A percentile compares a stretch with the other conserved stretches of the same genome.
phyloP scores from a whole-genome alignment of 202 grass and related monocot species.

The Panicum hallii region DNA sequence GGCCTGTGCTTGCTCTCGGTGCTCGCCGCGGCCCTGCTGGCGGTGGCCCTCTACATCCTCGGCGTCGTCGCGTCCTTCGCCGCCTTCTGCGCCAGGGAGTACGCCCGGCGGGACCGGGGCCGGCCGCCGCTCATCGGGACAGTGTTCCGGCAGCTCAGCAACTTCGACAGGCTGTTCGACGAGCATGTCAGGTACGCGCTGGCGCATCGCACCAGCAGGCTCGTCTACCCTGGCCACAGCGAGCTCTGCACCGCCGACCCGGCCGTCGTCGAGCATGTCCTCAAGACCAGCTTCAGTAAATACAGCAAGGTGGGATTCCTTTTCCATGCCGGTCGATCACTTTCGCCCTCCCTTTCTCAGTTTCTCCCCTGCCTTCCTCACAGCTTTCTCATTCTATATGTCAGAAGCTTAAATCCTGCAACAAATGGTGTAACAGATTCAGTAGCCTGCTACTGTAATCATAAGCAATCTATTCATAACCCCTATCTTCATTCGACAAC shows the following conservation, averaged over 20 bases:
- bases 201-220: conserved; percentile 55
- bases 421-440: not conserved
- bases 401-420: not conserved
- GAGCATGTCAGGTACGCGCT: conserved; percentile 47
- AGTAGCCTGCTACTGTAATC: not conserved
- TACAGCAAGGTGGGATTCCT: conserved; percentile 62
- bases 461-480: not conserved
- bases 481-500: not conserved
- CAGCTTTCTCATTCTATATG: not conserved
- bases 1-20: conserved; percentile 28
- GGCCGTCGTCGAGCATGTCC: conserved; percentile 63
- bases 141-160: conserved; percentile 52
- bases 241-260: conserved; percentile 66
- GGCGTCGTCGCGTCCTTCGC: conserved; percentile 37
- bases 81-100: conserved; percentile 44
- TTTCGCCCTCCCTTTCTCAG: not conserved
- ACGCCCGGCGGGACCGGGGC: conserved; percentile 4
- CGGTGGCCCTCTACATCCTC: conserved; percentile 47
- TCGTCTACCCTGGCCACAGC: conserved; percentile 49
- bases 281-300: conserved; percentile 82
- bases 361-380: no score
- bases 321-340: not conserved
- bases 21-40: conserved; percentile 30
- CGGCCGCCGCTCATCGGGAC: conserved; percentile 61
- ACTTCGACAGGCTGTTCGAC: conserved; percentile 57